Percentiles rank a stretch among this genome's conserved stretches.
Evolutionary conservation across 2,329 filamentous ascomycete genomes (phyloP).

Genomic region (Pseudocercospora musae): DNA sequence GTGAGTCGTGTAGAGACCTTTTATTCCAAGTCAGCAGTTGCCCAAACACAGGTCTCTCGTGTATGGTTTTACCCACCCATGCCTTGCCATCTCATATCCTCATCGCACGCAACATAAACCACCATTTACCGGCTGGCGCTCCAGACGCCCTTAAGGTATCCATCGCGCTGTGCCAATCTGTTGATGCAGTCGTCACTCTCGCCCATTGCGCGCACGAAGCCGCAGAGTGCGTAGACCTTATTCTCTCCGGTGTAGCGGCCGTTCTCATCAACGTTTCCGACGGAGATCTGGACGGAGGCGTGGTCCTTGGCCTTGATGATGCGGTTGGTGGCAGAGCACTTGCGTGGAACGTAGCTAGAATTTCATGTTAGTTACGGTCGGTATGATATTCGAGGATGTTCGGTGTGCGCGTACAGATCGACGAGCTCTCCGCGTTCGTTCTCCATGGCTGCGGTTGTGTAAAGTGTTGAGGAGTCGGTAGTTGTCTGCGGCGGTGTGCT

Average conservation of each 20-base stretch:
- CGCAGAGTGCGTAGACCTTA: constrained; percentile 95
- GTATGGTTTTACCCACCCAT: neutral
- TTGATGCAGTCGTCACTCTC: constrained; percentile 97
- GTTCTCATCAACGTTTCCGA: constrained; percentile 99
- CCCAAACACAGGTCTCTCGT: neutral
- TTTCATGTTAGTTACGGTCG: constrained; percentile 25
- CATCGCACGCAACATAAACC: constrained; percentile 32
- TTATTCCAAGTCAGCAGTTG: neutral
- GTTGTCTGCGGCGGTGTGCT: constrained; percentile 3
- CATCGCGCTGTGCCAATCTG: constrained; percentile 91
- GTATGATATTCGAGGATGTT: constrained; percentile 7
- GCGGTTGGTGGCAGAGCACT: constrained; percentile 98
- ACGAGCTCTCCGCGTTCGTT: constrained; percentile 99
- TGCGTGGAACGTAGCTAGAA: constrained; percentile 90
- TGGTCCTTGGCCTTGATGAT: constrained; percentile 99
- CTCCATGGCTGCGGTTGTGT: constrained; percentile 68
- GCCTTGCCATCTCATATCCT: constrained; percentile 13
- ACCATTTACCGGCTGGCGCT: constrained; percentile 60
- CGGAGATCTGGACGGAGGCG: constrained; percentile 93
- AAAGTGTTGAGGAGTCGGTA: neutral
- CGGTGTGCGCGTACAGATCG: constrained; percentile 72
- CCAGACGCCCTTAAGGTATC: constrained; percentile 97
- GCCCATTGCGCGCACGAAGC: constrained; percentile 95
- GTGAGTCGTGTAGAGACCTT: neutral
- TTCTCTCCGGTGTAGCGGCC: constrained; percentile 95